A percentile compares a stretch with the other conserved stretches of the same genome.
Conservation (phyloP, 2,329 filamentous ascomycete species). For the Cladophialophora immunda region DNA sequence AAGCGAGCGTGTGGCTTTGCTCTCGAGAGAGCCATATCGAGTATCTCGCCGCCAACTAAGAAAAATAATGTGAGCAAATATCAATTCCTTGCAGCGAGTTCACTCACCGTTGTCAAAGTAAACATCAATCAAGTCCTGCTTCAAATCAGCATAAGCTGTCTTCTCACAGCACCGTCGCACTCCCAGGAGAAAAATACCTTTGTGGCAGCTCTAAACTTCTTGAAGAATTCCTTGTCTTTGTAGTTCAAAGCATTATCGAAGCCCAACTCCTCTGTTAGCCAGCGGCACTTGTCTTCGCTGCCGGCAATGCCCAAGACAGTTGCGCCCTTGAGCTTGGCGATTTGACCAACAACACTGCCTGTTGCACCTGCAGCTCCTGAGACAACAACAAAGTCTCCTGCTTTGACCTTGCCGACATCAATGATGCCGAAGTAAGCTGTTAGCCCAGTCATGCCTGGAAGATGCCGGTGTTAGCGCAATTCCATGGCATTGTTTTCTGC, state of each 20-base stretch:
- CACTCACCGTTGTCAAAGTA: conserved; percentile 71
- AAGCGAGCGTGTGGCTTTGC: conserved; percentile 71
- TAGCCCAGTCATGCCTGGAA: conserved; percentile 69
- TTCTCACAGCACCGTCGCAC: not conserved
- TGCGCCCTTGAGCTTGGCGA: conserved; percentile 75
- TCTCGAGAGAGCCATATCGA: conserved; percentile 71
- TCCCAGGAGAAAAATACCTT: conserved; percentile 46
- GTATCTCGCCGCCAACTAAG: conserved; percentile 71
- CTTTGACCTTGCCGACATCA: conserved; percentile 72
- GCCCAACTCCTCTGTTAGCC: conserved; percentile 70
- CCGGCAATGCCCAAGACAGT: conserved; percentile 73
- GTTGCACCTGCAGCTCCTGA: conserved; percentile 79
- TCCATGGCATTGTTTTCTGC: not conserved
- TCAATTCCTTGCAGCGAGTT: not conserved
- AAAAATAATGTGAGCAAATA: not conserved
- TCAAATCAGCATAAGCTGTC: not conserved
- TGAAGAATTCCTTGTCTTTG: conserved; percentile 69
- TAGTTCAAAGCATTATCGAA: conserved; percentile 76
- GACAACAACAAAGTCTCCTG: conserved; percentile 78
- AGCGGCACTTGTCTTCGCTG: conserved; percentile 71
- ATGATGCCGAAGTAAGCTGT: conserved; percentile 80
- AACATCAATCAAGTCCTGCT: conserved; percentile 66
- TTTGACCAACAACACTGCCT: conserved; percentile 78
- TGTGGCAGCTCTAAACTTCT: conserved; percentile 68
- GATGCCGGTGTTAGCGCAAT: not conserved